A percentile compares a stretch with the other conserved stretches of the same genome.
phyloP scores from a whole-genome alignment of 2,329 filamentous ascomycete genomes.

The Ceratocystis ficicola region DNA sequence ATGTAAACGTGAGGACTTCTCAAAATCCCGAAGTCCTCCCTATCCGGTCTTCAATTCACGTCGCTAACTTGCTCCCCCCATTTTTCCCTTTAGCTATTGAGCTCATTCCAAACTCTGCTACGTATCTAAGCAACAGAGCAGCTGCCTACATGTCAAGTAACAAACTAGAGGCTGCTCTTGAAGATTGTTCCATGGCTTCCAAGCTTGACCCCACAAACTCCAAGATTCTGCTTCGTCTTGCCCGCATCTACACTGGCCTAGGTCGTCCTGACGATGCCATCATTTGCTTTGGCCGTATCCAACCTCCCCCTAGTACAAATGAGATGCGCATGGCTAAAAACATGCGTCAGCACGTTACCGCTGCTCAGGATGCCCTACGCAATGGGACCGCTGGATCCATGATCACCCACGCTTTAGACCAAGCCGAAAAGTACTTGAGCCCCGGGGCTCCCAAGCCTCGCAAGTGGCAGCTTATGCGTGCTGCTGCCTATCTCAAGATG shows the following conservation, averaged over 20 bases:
- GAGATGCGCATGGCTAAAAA: slow-evolving; percentile 71
- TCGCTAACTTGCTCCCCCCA: background rate
- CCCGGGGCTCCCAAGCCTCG: slow-evolving; percentile 64
- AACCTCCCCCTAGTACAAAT: slow-evolving; percentile 68
- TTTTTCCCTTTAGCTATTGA: slow-evolving; percentile 59
- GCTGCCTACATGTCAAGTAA: slow-evolving; percentile 86
- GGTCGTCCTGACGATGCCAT: slow-evolving; percentile 81
- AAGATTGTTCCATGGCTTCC: slow-evolving; percentile 72
- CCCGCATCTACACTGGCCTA: slow-evolving; percentile 77
- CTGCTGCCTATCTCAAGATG: slow-evolving; percentile 87
- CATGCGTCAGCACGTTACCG: slow-evolving; percentile 71
- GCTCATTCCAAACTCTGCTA: slow-evolving; percentile 70
- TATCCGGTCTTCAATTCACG: no score
- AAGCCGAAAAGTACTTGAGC: slow-evolving; percentile 73
- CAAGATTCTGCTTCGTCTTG: slow-evolving; percentile 79
- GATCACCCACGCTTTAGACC: slow-evolving; percentile 81
- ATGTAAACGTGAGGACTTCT: background rate
- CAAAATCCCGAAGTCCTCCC: background rate
- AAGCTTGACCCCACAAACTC: slow-evolving; percentile 74
- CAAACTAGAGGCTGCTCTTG: slow-evolving; percentile 65
- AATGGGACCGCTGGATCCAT: slow-evolving; percentile 74
- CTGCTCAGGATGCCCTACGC: slow-evolving; percentile 64
- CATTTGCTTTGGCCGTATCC: slow-evolving; percentile 66
- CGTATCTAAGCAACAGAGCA: slow-evolving; percentile 88
- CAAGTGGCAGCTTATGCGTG: slow-evolving; percentile 88